Evolutionary conservation across 2,329 filamentous ascomycete species (phyloP), one percentile per base, ranked within the genome.

Genomic region (Mycogone perniciosa): DNA sequence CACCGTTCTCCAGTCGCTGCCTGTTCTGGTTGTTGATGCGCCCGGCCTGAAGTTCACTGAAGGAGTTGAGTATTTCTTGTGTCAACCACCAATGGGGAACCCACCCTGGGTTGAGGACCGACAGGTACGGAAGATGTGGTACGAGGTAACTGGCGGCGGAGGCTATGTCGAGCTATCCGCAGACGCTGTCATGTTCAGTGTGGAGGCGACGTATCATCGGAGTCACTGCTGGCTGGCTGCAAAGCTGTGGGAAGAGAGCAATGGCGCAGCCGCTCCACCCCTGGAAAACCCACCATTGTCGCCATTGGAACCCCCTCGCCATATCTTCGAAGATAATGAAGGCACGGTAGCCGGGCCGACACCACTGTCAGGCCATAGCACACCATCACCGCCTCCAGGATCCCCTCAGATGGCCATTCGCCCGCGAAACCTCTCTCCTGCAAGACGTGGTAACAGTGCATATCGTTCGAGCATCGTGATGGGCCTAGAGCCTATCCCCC

Each of bases 21-120:
- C 88, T 4, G 84, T 89, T 75, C 73, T 92, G 8, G 85, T 88
- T 1, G 76, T 89, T 33, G 88, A 93, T 64, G 86, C 85, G 0
- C 85, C 86, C 0, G 83, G 79, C 7, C 70, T 91, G 41, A 78
- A 77, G 48, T 84, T 78, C 64, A 85, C 81, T 0, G 80, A 89
- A 46, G 84, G 80, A 1, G 85, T 89, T 2, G 88, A 92, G 65
- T 89, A 92, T 68, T 93, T 92, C 71, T 73, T 92, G 30, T 91
- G 88, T 65, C 77, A 89, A 62, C 81, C 86, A 4, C 84, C 87
- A 0, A 80, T 86, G 61, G 85, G 84, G 13, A 83, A 84, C 49
- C 75, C 82, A 0, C 88, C 88, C 0, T 93, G 88, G 88, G 74
- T 84, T 49, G 85, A 86, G 48, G 79, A 80, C 35, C 74, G 76